phyloP scores from a whole-genome alignment of 495 filamentous ascomycete genomes.

The Podospora didyma region DNA sequence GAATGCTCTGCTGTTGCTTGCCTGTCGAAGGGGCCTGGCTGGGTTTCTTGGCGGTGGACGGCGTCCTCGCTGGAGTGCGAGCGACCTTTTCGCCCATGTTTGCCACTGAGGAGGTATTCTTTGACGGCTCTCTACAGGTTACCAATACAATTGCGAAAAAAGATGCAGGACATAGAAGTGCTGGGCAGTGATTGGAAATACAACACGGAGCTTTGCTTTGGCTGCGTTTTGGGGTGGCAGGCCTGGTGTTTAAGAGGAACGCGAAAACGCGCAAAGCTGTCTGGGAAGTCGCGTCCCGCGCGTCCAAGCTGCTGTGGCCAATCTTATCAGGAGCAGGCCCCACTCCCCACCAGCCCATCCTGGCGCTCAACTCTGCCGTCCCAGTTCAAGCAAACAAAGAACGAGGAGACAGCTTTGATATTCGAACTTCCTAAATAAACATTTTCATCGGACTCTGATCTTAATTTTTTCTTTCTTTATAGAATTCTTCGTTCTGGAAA shows the following conservation, averaged over 20 bases:
- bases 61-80: slow-evolving; percentile 41
- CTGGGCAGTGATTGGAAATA: background rate
- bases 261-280: slow-evolving; percentile 14
- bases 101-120: background rate
- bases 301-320: background rate
- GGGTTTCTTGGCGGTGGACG: slow-evolving; percentile 37
- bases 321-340: background rate
- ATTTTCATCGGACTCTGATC: no score
- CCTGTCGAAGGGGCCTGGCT: slow-evolving; percentile 34
- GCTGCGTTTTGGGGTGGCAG: background rate
- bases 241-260: slow-evolving; percentile 11
- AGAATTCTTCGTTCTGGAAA: no score
- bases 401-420: background rate
- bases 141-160: background rate
- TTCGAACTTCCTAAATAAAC: no score
- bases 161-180: background rate
- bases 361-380: background rate
- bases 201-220: background rate
- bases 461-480: no score
- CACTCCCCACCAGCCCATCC: background rate
- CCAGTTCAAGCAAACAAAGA: background rate
- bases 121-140: background rate
- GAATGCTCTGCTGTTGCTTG: slow-evolving; percentile 78
- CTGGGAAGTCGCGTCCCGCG: slow-evolving; percentile 8
- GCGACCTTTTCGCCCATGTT: slow-evolving; percentile 31